Base-by-base conservation (phyloP, 2,329 filamentous ascomycete genomes). In the Ophiocordyceps camponoti-saundersi region DNA sequence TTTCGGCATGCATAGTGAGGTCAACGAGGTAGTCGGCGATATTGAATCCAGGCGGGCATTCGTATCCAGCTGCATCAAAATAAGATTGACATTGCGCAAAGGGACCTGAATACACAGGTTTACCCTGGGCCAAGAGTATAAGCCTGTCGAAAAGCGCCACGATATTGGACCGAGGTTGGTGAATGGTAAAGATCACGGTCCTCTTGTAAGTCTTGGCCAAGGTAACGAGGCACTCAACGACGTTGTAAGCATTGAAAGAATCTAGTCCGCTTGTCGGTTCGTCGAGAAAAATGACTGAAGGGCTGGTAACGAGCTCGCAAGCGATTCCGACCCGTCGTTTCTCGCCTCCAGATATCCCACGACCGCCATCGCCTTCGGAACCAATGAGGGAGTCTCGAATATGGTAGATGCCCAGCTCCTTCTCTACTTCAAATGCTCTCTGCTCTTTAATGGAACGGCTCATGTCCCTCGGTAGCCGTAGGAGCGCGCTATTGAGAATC, bases 21-120 rank as follows among this genome's bases (percentile, higher is more conserved):
- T 98, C 92, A 29, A 98, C 89, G 6, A 98, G 76, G 59, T 95
- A 98, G 61, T 98, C 92, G 4, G 92, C 92, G 63, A 98, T 96
- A 58, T 98, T 98, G 74, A 96, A 98, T 2, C 93, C 93, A 22
- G 89, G 83, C 12, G 92, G 92, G 58, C 93, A 98, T 44, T 84
- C 72, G 61, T 95, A 98, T 42, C 92, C 93, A 50, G 95, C 81
- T 44, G 79, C 75, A 58, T 95, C 87, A 56, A 98, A 98, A 60
- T 95, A 98, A 20, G 77, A 70, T 61, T 98, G 92, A 59, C 92
- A 98, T 53, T 80, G 80, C 1, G 77, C 70, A 60, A 96, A 94
- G 1, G 87, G 85, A 0, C 92, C 92, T 3, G 92, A 96, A 62
- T 93, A 98, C 8, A 98, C 92, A 1, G 86, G 84, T 56, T 82